These are phyloP conservation scores for Lepidium didymum DNA, from an alignment of 345 rosid species.

Conservation along the genomic window DNA sequence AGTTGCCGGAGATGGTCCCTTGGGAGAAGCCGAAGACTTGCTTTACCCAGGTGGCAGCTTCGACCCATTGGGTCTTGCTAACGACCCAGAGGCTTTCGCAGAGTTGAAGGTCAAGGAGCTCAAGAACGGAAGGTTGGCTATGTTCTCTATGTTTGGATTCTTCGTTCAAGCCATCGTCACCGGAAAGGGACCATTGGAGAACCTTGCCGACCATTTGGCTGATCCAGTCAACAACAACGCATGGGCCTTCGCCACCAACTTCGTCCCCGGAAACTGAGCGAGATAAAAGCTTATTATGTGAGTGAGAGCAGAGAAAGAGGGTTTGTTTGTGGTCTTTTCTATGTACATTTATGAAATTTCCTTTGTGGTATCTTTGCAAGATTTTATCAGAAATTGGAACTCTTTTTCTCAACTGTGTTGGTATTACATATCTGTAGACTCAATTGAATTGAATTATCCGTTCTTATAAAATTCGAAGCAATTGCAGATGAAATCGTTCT, in stretches of 20 bases:
- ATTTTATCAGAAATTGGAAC: conserved; percentile 17
- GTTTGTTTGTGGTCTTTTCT: not conserved
- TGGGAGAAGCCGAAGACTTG: conserved; percentile 65
- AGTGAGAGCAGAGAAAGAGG: conserved; percentile 14
- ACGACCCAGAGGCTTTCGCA: conserved; percentile 80
- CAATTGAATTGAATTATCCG: not conserved
- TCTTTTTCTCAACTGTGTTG: conserved; percentile 10
- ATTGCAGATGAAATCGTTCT: not conserved
- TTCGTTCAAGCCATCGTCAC: conserved; percentile 85
- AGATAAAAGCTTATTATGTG: conserved; percentile 6
- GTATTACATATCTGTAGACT: not conserved
- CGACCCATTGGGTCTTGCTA: conserved; percentile 77
- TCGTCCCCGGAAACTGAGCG: conserved; percentile 75
- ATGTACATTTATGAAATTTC: conserved; percentile 22
- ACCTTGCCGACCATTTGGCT: conserved; percentile 74
- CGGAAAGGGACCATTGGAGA: conserved; percentile 73
- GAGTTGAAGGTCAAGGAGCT: conserved; percentile 79
- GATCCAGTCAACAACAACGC: conserved; percentile 90
- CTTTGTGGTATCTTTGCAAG: conserved; percentile 6
- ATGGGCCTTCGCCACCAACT: conserved; percentile 87
- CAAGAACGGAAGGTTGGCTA: conserved; percentile 78
- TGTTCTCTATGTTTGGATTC: conserved; percentile 90
- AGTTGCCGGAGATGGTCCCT: conserved; percentile 52
- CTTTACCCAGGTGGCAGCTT: conserved; percentile 79
- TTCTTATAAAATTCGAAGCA: not conserved